A percentile compares a stretch with the other conserved stretches of the same genome.
phyloP scores from a whole-genome alignment of 495 filamentous ascomycete genomes.

The Trichoderma erinaceum region DNA sequence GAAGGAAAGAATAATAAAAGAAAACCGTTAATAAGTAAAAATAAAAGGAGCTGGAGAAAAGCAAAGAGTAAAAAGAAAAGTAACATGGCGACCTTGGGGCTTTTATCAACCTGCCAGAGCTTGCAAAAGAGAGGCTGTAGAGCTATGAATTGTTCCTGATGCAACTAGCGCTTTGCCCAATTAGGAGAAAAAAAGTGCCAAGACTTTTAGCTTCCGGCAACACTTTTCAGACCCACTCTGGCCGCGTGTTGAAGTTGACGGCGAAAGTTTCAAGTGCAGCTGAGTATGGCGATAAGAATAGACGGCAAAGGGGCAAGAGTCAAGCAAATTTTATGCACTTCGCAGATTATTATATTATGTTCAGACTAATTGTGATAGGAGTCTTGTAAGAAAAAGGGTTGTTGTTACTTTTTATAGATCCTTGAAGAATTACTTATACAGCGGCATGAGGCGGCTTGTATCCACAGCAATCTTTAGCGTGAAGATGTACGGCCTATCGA shows the following conservation, averaged over 20 bases:
- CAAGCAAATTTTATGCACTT: not conserved
- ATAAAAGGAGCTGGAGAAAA: not conserved
- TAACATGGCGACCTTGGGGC: no score
- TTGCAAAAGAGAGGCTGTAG: not conserved
- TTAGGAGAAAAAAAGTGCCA: conserved; percentile 10
- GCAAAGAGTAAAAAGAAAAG: no score
- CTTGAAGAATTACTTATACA: not conserved
- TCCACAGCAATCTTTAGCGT: conserved; percentile 14
- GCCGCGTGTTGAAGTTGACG: not conserved
- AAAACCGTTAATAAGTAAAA: not conserved
- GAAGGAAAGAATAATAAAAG: not conserved
- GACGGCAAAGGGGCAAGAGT: not conserved
- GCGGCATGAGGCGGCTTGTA: conserved; percentile 7
- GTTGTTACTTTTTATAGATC: not conserved
- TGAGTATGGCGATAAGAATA: not conserved
- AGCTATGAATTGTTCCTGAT: not conserved
- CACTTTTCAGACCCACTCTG: not conserved
- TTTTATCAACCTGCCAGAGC: no score
- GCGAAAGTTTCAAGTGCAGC: not conserved
- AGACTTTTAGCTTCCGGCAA: not conserved
- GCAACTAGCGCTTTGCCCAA: not conserved
- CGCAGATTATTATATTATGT: no score
- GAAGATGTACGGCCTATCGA: conserved; percentile 26
- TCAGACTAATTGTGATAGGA: no score
- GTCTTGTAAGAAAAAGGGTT: no score